Conservation (phyloP, 192 early-diverging fungal species). For the Coemansia sp. region DNA sequence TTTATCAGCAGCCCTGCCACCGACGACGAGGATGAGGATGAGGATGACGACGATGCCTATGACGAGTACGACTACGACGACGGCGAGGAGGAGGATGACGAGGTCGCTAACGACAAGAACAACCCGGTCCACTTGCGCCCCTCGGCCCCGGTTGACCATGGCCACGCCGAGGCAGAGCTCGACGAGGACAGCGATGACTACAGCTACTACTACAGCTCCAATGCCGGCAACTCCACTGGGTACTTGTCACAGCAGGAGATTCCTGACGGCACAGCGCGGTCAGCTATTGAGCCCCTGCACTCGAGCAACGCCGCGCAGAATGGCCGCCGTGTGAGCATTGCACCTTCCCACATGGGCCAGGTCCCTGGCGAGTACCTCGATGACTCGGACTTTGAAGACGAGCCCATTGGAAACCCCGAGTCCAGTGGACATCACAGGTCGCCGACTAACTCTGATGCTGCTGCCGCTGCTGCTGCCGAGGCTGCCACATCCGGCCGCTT, state of each 20-base stretch:
- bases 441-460: neutral
- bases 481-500: constrained; percentile 8
- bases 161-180: constrained; percentile 13
- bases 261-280: neutral
- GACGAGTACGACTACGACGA: constrained; percentile 35
- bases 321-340: constrained; percentile 40
- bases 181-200: constrained; percentile 35
- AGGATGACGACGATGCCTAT: constrained; percentile 31
- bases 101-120: constrained; percentile 1
- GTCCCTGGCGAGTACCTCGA: constrained; percentile 29
- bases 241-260: constrained; percentile 11
- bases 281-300: neutral
- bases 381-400: constrained; percentile 20
- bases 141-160: neutral
- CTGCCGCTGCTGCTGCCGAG: neutral
- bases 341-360: constrained; percentile 32
- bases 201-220: constrained; percentile 43
- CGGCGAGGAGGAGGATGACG: constrained; percentile 18
- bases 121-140: neutral
- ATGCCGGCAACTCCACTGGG: constrained; percentile 18
- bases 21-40: constrained; percentile 39
- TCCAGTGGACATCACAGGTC: neutral
- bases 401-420: neutral
- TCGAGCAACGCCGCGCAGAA: neutral
- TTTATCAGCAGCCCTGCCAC: constrained; percentile 31